Percentiles rank a stretch among this genome's conserved stretches.
These are phyloP conservation scores for Cercophora newfieldiana DNA, from an alignment of 495 filamentous ascomycete species.

Conservation along the genomic window DNA sequence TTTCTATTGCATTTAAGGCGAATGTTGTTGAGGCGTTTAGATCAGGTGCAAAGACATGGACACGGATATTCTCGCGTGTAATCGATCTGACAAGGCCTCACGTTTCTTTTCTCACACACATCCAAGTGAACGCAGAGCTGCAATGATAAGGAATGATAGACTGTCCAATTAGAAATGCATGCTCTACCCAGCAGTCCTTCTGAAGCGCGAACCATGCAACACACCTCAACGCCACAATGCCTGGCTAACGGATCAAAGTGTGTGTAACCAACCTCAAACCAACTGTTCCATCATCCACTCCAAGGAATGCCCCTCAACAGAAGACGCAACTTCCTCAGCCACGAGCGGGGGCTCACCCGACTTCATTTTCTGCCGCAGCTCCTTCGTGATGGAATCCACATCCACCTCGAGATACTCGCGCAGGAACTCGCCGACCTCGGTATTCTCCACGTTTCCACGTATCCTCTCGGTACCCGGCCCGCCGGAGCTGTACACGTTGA, in stretches of 20 bases:
- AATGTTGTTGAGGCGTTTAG: too few species aligned
- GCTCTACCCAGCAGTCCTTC: not conserved
- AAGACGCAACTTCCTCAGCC: slow-evolving; percentile 21
- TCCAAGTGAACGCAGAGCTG: too few species aligned
- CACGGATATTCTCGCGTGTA: too few species aligned
- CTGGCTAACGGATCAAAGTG: not conserved
- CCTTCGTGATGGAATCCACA: slow-evolving; percentile 69
- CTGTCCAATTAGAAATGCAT: not conserved
- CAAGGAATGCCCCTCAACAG: not conserved
- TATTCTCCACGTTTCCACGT: slow-evolving; percentile 91
- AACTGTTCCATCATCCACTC: slow-evolving; percentile 17
- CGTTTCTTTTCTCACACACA: too few species aligned
- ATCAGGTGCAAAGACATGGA: too few species aligned
- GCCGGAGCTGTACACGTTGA: slow-evolving; percentile 81
- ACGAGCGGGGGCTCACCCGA: not conserved
- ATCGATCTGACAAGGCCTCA: too few species aligned
- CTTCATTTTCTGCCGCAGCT: slow-evolving; percentile 62
- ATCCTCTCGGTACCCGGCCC: slow-evolving; percentile 53
- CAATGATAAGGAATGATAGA: not conserved
- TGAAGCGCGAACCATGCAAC: not conserved
- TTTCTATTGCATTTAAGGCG: too few species aligned
- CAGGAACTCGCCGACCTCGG: slow-evolving; percentile 81
- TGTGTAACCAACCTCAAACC: not conserved
- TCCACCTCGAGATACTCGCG: slow-evolving; percentile 77
- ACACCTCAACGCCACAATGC: not conserved